Base-by-base conservation (phyloP, 371 early-diverging fungal species). In the Mortierella sp. region DNA sequence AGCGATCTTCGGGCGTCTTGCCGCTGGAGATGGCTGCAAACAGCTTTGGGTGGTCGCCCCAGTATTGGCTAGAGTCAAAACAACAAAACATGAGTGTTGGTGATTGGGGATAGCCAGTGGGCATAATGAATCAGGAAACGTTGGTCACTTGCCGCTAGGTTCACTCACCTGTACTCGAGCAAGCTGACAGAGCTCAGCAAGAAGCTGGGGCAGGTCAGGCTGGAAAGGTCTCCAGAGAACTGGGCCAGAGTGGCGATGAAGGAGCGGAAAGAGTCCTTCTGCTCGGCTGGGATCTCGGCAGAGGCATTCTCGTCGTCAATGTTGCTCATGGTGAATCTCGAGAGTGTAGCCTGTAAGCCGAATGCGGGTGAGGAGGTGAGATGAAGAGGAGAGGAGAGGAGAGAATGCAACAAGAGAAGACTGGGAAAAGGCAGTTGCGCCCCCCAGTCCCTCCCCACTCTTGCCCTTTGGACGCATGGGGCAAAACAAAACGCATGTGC, bases 171-270 rank as follows among this genome's bases (percentile, higher is more conserved):
- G 79, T 93, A 93, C 71, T 93, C 94, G 41, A 91, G 82, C 55
- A 93, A 80, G 56, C 91, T 90, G 63, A 88, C 87, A 59, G 91
- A 91, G 48, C 86, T 89, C 58, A 93, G 78, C 19, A 93, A 72
- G 61, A 92, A 92, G 21, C 92, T 89, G 46, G 94, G 94, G 68
- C 91, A 91, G 3, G 93, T 92, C 51, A 93, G 82, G 38, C 85
- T 83, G 16, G 91, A 91, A 34, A 93, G 84, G 67, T 93, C 94
- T 47, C 94, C 94, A 21, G 94, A 91, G 59, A 92, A 92, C 28
- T 91, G 89, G 26, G 90, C 88, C 27, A 93, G 68, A 16, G 87
- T 86, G 73, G 90, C 86, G 45, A 93, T 62, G 58, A 93, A 93
- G 2, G 89, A 86, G 51, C 87, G 83, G 71, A 93, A 88, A 51